Base-by-base conservation (phyloP, 1,284 basidiomycete species). In the Gomphus sp. region DNA sequence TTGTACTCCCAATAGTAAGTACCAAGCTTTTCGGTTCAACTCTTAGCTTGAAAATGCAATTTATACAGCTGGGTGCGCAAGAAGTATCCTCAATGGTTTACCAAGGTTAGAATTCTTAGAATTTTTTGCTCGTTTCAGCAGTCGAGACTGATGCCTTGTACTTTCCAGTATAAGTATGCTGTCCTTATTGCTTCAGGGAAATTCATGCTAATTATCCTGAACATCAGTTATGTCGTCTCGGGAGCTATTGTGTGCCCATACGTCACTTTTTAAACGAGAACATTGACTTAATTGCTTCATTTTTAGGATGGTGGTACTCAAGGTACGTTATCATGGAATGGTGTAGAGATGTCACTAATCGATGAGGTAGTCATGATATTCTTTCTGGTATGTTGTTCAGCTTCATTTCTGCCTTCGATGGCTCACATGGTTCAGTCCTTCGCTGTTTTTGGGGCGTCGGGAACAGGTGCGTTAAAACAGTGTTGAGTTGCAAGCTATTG, bases 1-100 rank as follows among this genome's bases (percentile, higher is more conserved):
- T 36, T 53, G 36, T 53, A 53, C 39, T 11, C 16, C 39, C 52
- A 53, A 53, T 53, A 53, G 52, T 53, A 25, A 36, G 52, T 43
- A 16, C 4, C 36, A 8, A 22, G 11, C 33, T 11, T 4, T 18
- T 43, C 0, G n/a, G 36, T 52, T 25, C n/a, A 14, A 12, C 28
- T 10, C 31, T 22, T 14, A 22, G 9, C 28, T 52, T 52, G 41
- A 34, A 22, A 8, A 52, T 34, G n/a, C n/a, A 7, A 34, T 18
- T 25, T 7, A 18, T 53, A 18, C 28, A 53, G 52, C 16, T 53
- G 52, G 52, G 52, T 53, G 33, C 36, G 52, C 9, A 53, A 34
- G 4, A 53, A 33, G 25, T 53, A 53, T 36, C 52, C 52, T 25
- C 36, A 36, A 53, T 53, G 52, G 52, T 53, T 53, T 22, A 41